Evolutionary conservation across 2,329 filamentous ascomycete species (phyloP).

Genomic region (Curvularia spicifera): DNA sequence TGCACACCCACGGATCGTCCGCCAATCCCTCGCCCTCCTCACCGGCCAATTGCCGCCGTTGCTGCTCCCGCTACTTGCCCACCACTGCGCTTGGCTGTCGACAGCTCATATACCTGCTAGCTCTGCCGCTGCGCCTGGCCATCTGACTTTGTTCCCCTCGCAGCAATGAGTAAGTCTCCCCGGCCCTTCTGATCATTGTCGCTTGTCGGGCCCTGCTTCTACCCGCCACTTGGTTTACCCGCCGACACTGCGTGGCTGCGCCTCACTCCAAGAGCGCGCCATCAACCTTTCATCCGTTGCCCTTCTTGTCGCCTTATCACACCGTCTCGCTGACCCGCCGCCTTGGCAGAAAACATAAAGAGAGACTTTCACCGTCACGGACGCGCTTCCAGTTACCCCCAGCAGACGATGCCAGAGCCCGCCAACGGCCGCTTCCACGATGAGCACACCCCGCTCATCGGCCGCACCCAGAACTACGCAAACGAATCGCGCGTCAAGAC

Average conservation of each 20-base stretch:
- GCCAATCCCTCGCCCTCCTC: not conserved
- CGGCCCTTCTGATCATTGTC: constrained; percentile 13
- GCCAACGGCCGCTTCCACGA: constrained; percentile 36
- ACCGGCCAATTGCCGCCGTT: constrained; percentile 11
- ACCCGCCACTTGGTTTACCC: constrained; percentile 1
- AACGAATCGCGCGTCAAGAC: constrained; percentile 39
- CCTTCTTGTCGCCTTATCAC: constrained; percentile 3
- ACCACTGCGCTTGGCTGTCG: constrained; percentile 15
- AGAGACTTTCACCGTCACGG: constrained; percentile 41
- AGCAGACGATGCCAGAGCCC: constrained; percentile 32
- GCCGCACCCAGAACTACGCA: constrained; percentile 22
- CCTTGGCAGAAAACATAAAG: constrained; percentile 42
- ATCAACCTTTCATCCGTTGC: constrained; percentile 4
- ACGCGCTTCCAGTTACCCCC: constrained; percentile 28
- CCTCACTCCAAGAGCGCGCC: constrained; percentile 10
- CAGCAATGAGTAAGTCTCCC: constrained; percentile 29
- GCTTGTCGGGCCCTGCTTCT: constrained; percentile 12
- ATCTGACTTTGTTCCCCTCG: constrained; percentile 13
- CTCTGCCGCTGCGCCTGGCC: constrained; percentile 13
- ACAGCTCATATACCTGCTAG: constrained; percentile 22
- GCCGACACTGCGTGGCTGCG: constrained; percentile 2
- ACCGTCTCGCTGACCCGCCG: constrained; percentile 10
- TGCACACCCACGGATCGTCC: not conserved
- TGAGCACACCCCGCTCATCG: constrained; percentile 43
- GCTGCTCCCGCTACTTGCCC: constrained; percentile 2